Conservation (phyloP, 352 stramenopile species). For the Phytophthora pisi region DNA sequence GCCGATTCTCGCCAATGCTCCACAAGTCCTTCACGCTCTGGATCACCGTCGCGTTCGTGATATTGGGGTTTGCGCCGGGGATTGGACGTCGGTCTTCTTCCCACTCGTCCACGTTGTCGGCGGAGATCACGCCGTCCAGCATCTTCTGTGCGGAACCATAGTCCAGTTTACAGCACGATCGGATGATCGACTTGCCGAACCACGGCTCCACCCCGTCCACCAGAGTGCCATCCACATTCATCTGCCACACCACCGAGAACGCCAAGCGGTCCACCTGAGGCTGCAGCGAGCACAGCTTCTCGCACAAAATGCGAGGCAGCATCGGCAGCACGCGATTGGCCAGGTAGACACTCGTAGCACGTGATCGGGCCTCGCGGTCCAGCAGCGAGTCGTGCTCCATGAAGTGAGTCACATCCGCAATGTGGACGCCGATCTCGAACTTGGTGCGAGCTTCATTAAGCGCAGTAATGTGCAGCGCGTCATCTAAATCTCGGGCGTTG, state of each 20-base stretch:
- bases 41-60: constrained; percentile 64
- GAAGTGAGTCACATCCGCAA: constrained; percentile 98
- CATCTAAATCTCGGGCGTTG: constrained; percentile 96
- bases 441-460: constrained; percentile 62
- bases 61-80: constrained; percentile 43
- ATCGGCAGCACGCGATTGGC: constrained; percentile 96
- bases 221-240: constrained; percentile 95
- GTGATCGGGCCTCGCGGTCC: constrained; percentile 93
- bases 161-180: constrained; percentile 96
- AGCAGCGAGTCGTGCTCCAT: constrained; percentile 88
- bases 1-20: constrained; percentile 66
- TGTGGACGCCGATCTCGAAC: constrained; percentile 96
- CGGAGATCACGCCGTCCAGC: constrained; percentile 90
- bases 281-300: constrained; percentile 97
- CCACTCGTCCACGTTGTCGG: constrained; percentile 76
- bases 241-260: constrained; percentile 96
- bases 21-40: constrained; percentile 74
- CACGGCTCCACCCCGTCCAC: constrained; percentile 90
- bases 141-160: constrained; percentile 97
- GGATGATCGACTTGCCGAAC: constrained; percentile 98
- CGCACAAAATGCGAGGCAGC: constrained; percentile 96
- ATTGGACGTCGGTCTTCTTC: constrained; percentile 57
- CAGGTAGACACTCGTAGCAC: constrained; percentile 97
- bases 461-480: constrained; percentile 93
- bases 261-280: constrained; percentile 96